Evolutionary conservation across 495 filamentous ascomycete species (phyloP).

Genomic region (Rhypophila decipiens): DNA sequence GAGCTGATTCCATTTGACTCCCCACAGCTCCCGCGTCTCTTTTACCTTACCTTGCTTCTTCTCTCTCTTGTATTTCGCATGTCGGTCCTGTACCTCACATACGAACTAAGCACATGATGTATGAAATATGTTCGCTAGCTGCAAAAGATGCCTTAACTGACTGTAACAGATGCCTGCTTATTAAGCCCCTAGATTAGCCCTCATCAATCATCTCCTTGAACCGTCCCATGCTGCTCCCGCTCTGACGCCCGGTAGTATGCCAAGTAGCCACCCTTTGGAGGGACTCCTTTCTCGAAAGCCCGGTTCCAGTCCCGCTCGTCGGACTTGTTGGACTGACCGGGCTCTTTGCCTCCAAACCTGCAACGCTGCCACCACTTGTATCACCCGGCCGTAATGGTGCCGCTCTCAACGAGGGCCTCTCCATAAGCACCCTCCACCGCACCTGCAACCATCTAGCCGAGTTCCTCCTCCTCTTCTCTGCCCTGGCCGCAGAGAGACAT

Average conservation of each 20-base stretch:
- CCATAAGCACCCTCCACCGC: constrained; percentile 1
- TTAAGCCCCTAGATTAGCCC: no score
- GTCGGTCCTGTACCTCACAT: no score
- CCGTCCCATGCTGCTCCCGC: constrained; percentile 11
- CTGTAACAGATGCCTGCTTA: no score
- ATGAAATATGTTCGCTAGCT: no score
- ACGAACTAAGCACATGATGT: no score
- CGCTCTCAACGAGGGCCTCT: not conserved
- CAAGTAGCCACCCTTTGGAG: not conserved
- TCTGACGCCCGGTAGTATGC: constrained; percentile 3
- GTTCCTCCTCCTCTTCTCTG: not conserved
- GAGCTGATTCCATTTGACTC: no score
- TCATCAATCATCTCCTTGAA: constrained; percentile 15
- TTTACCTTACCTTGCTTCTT: no score
- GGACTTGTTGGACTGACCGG: not conserved
- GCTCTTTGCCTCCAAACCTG: not conserved
- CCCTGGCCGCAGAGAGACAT: not conserved
- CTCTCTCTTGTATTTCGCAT: no score
- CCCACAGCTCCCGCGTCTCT: no score
- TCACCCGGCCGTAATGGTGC: not conserved
- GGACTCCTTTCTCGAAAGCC: constrained; percentile 4
- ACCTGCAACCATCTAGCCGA: constrained; percentile 2
- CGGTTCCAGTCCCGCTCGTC: not conserved
- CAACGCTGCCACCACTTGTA: no score
- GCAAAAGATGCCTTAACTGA: no score